phyloP scores from a whole-genome alignment of 768 basidiomycete genomes.

The Sporobolomyces roseus region DNA sequence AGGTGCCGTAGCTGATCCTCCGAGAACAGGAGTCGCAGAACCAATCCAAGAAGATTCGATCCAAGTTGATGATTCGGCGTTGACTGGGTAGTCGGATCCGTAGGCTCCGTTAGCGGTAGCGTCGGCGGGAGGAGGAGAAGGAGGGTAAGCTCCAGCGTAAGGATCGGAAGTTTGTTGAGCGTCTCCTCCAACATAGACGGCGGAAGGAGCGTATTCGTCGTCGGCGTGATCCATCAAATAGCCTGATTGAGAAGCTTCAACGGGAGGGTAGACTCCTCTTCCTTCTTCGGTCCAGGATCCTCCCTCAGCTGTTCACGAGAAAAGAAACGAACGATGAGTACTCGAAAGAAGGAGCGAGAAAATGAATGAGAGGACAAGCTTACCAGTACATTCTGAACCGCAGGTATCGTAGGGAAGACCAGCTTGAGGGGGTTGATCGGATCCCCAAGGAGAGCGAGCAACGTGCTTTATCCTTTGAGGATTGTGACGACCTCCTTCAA shows the following conservation, averaged over 20 bases:
- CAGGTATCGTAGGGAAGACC: constrained; percentile 11
- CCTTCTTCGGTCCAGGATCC: too few species aligned
- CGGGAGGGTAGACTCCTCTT: too few species aligned
- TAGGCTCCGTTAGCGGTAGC: background rate
- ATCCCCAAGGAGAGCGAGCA: constrained; percentile 6
- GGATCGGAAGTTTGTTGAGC: background rate
- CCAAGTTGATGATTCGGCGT: too few species aligned
- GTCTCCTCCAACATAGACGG: background rate
- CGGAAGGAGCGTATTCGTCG: background rate
- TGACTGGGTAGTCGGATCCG: background rate
- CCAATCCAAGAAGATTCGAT: too few species aligned
- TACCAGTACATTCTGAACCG: constrained; percentile 25
- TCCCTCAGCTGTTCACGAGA: background rate
- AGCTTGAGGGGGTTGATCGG: background rate
- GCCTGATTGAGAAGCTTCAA: background rate
- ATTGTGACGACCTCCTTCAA: background rate
- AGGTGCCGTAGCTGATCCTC: too few species aligned
- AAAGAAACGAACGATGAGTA: too few species aligned
- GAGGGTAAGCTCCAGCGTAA: background rate
- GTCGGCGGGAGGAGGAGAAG: background rate
- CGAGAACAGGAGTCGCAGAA: background rate
- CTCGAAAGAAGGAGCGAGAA: background rate
- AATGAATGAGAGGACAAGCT: background rate
- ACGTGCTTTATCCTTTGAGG: background rate
- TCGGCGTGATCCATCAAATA: background rate